Conservation (phyloP, 2,329 filamentous ascomycete species). For the Claviceps arundinis region DNA sequence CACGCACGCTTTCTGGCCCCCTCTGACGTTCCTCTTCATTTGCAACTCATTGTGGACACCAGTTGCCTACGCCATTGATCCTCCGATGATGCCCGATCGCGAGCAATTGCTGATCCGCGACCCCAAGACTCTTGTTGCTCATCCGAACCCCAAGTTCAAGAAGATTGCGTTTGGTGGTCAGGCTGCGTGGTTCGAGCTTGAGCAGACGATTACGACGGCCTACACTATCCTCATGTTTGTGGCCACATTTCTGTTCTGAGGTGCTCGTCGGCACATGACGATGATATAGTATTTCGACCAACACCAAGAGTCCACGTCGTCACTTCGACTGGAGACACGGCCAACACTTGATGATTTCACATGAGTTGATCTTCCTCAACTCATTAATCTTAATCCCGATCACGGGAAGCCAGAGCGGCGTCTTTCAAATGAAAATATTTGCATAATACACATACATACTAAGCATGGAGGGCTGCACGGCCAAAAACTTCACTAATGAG, state of each 20-base stretch:
- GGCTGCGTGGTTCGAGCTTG: constrained; percentile 42
- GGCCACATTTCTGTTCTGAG: constrained; percentile 20
- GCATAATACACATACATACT: neutral
- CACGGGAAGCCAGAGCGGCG: too few species aligned
- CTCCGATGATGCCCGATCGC: constrained; percentile 43
- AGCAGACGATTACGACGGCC: constrained; percentile 36
- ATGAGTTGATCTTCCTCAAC: too few species aligned
- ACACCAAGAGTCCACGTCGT: neutral
- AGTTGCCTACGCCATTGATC: constrained; percentile 46
- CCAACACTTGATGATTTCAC: too few species aligned
- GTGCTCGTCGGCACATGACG: too few species aligned
- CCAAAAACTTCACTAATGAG: neutral
- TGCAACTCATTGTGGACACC: constrained; percentile 44
- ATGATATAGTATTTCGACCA: neutral
- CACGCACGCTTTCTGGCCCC: constrained; percentile 50
- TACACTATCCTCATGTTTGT: constrained; percentile 39
- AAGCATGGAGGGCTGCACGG: neutral
- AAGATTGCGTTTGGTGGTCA: constrained; percentile 40
- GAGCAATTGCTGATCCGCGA: constrained; percentile 44
- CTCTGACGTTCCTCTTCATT: constrained; percentile 42
- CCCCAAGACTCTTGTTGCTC: constrained; percentile 38
- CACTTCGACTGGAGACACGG: neutral
- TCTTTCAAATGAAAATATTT: neutral
- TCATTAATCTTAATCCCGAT: too few species aligned
- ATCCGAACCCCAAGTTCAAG: constrained; percentile 37